phyloP scores from a whole-genome alignment of 2,329 filamentous ascomycete genomes.

The Neophaeococcomyces aloes region DNA sequence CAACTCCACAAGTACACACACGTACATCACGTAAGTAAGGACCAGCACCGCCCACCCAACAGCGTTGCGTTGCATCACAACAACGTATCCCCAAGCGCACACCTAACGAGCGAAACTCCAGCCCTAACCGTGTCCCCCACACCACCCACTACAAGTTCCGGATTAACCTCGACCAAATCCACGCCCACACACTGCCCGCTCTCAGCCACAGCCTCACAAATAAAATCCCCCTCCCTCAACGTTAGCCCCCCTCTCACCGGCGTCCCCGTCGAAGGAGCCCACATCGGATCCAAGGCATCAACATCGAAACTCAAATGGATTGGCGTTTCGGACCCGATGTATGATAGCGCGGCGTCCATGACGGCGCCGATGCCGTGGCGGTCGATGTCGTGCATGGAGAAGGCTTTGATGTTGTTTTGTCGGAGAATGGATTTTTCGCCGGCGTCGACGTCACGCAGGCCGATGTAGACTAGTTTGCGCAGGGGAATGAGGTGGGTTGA shows the following conservation, averaged over 20 bases:
- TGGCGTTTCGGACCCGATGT: conserved; percentile 87
- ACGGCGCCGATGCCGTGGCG: conserved; percentile 89
- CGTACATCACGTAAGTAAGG: no score
- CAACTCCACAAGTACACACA: no score
- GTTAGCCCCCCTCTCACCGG: conserved; percentile 89
- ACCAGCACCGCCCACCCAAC: no score
- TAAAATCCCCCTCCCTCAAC: conserved; percentile 90
- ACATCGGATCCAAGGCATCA: conserved; percentile 89
- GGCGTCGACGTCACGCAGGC: conserved; percentile 81
- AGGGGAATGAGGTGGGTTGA: conserved; percentile 48
- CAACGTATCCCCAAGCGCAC: conserved; percentile 82
- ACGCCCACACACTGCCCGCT: conserved; percentile 69
- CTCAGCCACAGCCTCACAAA: conserved; percentile 77
- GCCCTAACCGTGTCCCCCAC: conserved; percentile 80
- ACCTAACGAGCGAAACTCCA: conserved; percentile 82
- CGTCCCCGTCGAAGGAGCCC: conserved; percentile 91
- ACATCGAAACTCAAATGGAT: conserved; percentile 98
- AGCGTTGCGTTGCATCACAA: conserved; percentile 45
- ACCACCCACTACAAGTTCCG: conserved; percentile 56
- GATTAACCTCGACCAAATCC: conserved; percentile 76
- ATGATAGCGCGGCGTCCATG: conserved; percentile 95
- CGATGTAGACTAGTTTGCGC: conserved; percentile 93
- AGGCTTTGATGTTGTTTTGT: conserved; percentile 85
- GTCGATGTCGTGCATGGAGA: conserved; percentile 98
- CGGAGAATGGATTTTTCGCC: conserved; percentile 86